Evolutionary conservation across 139 green algal species (phyloP).

Genomic region (Chlorella ohadii): DNA sequence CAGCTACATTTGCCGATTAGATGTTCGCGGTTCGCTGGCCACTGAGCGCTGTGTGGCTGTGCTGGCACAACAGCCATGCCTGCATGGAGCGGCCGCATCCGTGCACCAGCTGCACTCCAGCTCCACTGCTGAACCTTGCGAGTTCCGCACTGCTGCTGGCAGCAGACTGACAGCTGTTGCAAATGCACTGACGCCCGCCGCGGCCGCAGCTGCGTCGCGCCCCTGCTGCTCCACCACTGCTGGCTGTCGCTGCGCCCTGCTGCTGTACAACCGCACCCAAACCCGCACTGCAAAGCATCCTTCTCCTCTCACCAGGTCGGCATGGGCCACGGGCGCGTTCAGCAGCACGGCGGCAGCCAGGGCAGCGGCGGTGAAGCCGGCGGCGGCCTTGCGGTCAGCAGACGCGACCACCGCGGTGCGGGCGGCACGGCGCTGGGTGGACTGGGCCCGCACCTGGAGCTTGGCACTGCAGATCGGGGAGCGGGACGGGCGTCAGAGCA

Average conservation of each 20-base stretch:
- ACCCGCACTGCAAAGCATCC: too few species aligned
- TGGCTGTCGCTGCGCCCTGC: neutral
- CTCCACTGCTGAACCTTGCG: too few species aligned
- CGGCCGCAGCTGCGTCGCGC: neutral
- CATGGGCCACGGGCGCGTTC: slow-evolving; percentile 25
- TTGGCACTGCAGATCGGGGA: slow-evolving; percentile 13
- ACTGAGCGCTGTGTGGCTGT: too few species aligned
- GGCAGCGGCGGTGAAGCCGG: slow-evolving; percentile 24
- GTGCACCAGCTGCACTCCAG: too few species aligned
- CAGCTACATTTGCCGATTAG: too few species aligned
- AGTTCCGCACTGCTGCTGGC: too few species aligned
- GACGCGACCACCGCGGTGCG: slow-evolving; percentile 18
- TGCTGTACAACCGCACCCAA: neutral
- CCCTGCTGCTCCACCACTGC: neutral
- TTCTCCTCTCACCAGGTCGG: slow-evolving; percentile 21
- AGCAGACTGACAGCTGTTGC: too few species aligned
- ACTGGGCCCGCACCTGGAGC: slow-evolving; percentile 13
- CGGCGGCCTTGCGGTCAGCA: slow-evolving; percentile 12
- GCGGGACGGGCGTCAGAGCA: neutral
- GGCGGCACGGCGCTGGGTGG: slow-evolving; percentile 8
- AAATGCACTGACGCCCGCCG: too few species aligned
- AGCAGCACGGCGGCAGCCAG: slow-evolving; percentile 32
- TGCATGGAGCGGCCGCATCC: too few species aligned
- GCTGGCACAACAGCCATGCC: too few species aligned
- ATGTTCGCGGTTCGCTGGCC: too few species aligned